Evolutionary conservation across 306 rosid genomes (phyloP), one percentile per base, ranked within the genome.

Genomic region (Cotoneaster glaucophyllus): DNA sequence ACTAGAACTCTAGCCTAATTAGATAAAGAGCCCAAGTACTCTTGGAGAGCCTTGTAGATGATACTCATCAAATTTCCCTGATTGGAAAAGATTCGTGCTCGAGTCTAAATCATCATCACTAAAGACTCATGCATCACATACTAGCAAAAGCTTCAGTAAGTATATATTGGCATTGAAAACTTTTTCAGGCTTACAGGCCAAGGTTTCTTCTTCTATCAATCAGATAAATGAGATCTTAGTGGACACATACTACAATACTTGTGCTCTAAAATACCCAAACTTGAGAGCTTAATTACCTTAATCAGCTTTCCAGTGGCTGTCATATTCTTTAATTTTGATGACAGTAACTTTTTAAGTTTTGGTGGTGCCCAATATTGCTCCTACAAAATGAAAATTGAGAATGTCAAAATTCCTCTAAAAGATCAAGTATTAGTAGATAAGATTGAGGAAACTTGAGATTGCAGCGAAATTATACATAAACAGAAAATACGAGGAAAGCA

Each of bases 241-340:
- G 78, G 73, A 77, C 25, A 74, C 74, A 72, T 67, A 69, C 66
- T 59, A 67, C 56, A 41, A 59, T 26, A 48, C 24, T 69, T 37
- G 59, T 52, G 24, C 43, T 39, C 29, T 17, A 43, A 4, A 21
- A 81, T 67, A 61, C 43, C 77, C 81, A 64, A 61, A 56, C 63
- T 64, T 25, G 28, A 70, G 54, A 71, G 67, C 45, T 44, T 71
- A 71, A 41, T 74, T 91, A 93, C 98, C 98, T 93, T 93, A 52
- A 83, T 78, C 82, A 93, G 76, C 84, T 86, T 93, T 74, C 98
- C 93, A 56, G 74, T 88, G 75, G 87, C 82, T 48, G 84, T 69
- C 98, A 93, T 88, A 78, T 91, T 92, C 91, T 91, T 93, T 83
- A 93, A 81, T 83, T 91, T 91, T 31, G 91, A 62, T 50, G 96